Conservation (phyloP, 176 grass and related monocot genomes). For the Hyparrhenia diplandra region DNA sequence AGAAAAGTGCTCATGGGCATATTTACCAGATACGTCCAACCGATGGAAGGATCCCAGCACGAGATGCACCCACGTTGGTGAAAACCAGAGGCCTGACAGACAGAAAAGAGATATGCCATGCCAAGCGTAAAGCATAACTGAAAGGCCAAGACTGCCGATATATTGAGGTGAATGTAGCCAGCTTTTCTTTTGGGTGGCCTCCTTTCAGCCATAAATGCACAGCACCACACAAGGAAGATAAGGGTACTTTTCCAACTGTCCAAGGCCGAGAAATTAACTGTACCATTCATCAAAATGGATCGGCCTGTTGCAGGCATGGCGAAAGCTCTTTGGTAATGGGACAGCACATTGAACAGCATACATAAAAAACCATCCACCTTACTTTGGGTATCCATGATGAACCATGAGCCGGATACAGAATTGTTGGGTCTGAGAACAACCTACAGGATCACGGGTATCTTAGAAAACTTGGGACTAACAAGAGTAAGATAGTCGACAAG, state of each 20-base stretch:
- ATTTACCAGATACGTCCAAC: slow-evolving; percentile 7
- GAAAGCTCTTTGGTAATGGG: slow-evolving; percentile 9
- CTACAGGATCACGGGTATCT: not conserved
- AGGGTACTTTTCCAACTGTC: not conserved
- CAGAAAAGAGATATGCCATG: slow-evolving; percentile 9
- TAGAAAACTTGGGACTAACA: not conserved
- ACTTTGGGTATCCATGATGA: slow-evolving; percentile 21
- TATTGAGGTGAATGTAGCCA: slow-evolving; percentile 12
- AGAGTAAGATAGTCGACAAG: not conserved
- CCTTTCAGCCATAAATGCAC: slow-evolving; percentile 14
- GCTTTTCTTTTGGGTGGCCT: slow-evolving; percentile 5
- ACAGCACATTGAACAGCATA: not conserved
- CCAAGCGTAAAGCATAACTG: slow-evolving; percentile 20
- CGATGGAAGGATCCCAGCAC: not conserved
- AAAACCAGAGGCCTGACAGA: not conserved
- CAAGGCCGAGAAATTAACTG: not conserved
- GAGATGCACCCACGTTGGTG: slow-evolving; percentile 37
- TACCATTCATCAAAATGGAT: slow-evolving; percentile 10
- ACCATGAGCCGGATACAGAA: not conserved
- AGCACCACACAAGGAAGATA: slow-evolving; percentile 11
- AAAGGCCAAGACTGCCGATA: slow-evolving; percentile 21
- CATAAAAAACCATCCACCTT: not conserved
- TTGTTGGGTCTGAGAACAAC: not conserved
- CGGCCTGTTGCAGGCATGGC: slow-evolving; percentile 10
- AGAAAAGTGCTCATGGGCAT: not conserved